Conservation (phyloP, 306 rosid genomes). For the Parietaria judaica region DNA sequence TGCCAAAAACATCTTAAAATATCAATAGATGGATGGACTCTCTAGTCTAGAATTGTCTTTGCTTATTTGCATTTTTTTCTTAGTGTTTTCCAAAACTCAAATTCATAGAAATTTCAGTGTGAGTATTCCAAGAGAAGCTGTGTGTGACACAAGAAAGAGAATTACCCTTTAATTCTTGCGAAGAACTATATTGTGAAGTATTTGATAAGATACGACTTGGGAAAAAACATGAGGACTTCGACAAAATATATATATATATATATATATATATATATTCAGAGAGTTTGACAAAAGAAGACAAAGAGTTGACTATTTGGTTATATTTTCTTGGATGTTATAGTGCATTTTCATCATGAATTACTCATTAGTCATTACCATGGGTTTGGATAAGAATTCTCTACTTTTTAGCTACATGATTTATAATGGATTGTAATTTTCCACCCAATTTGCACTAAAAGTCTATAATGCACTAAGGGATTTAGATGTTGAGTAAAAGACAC, state of each 20-base stretch:
- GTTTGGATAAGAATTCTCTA: not conserved
- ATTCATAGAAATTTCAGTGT: not conserved
- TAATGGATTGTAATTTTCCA: not conserved
- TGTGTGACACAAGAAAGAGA: not conserved
- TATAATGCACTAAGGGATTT: too few relatives aligned
- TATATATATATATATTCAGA: too few relatives aligned
- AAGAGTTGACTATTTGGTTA: too few relatives aligned
- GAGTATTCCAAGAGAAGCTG: not conserved
- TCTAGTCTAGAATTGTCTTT: not conserved
- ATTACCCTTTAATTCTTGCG: not conserved
- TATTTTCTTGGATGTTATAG: too few relatives aligned
- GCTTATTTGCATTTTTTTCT: not conserved
- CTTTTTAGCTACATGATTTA: too few relatives aligned
- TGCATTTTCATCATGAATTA: too few relatives aligned
- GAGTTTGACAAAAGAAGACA: too few relatives aligned
- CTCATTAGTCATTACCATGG: not conserved
- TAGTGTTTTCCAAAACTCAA: not conserved
- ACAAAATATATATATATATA: too few relatives aligned
- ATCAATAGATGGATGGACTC: slow-evolving; percentile 7
- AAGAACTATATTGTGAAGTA: too few relatives aligned
- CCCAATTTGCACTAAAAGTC: not conserved
- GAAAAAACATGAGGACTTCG: too few relatives aligned
- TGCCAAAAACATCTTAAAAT: not conserved
- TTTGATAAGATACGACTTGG: too few relatives aligned
- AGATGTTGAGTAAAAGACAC: not conserved